Evolutionary conservation across 768 basidiomycete species (phyloP), one percentile per base, ranked within the genome.

Genomic region (Lactarius sp.): DNA sequence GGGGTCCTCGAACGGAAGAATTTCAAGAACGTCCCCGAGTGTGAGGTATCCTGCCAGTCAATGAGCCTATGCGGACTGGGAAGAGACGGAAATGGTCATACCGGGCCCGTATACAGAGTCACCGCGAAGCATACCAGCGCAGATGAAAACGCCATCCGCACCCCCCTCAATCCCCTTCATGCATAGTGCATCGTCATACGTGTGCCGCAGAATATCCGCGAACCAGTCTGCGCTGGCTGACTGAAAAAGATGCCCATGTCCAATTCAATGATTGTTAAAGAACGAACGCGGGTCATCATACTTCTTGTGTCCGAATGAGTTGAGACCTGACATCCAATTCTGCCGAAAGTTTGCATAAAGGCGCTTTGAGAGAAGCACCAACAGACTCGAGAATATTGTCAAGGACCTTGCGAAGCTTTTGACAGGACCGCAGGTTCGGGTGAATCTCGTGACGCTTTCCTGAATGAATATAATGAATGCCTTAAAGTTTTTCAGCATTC

Each of bases 1-100:
- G 2, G 92, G 87, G 69, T 96, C 94, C 60, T 90, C 87, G 64
- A 94, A 96, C 0, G 94, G 94, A 34, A 96, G 74, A 20, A 95
- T 93, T 71, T 94, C 94, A 44, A 94, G 70, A 59, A 95, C 87
- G 71, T 97, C 87, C 0, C 94, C 92, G 1, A 97, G 78, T 4
- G 87, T 94, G 56, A 97, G 77, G 36, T 80, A 72, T 0, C 94
- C 90, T 88, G 52, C 4, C 31, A 31, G 36, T 6, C 27, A 37
- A 47, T 20, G 33, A 59, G 58, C 20, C 39, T 18, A 39, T 33
- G 22, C 3, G 36, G 14, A 8, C 31, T 22, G 9, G 12, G 39
- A 13, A 49, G 2, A 49, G 9, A 16, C n/a, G 4, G 44, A 54
- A 2, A 16, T 20, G 3, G 18, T 34, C 73, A 51, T 68, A 88